Evolutionary conservation across 75 land plant species (phyloP).

Genomic region (Selaginella moellendorffii): DNA sequence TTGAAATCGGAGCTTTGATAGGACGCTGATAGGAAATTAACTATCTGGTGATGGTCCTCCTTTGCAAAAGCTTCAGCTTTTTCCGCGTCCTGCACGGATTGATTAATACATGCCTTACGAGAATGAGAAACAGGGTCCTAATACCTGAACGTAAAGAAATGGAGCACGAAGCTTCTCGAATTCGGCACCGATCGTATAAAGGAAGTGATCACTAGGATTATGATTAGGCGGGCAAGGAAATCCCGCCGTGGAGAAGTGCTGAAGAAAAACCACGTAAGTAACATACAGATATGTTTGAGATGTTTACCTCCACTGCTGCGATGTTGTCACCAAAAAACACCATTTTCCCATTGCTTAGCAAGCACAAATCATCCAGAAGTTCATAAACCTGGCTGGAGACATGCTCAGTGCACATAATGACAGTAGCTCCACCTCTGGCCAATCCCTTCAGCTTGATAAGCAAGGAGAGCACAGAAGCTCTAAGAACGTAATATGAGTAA

Average conservation of each 20-base stretch:
- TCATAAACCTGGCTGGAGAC: background rate
- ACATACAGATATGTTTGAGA: background rate
- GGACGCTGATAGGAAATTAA: background rate
- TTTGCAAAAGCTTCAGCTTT: too few relatives aligned
- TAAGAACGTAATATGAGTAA: too few relatives aligned
- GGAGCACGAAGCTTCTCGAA: too few relatives aligned
- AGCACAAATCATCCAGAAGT: conserved; percentile 7
- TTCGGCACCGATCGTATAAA: conserved; percentile 6
- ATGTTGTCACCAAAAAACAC: conserved; percentile 7
- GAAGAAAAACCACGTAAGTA: background rate
- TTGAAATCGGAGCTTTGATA: conserved; percentile 5
- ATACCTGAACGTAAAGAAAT: background rate
- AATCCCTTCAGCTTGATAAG: conserved; percentile 8
- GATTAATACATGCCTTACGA: too few relatives aligned
- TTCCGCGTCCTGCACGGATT: too few relatives aligned
- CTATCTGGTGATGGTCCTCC: background rate
- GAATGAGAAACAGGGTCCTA: too few relatives aligned
- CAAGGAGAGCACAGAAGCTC: conserved; percentile 3
- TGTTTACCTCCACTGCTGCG: conserved; percentile 5
- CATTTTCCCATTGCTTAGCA: conserved; percentile 6
- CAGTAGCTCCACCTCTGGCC: conserved; percentile 10
- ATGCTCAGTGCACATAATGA: conserved; percentile 1
- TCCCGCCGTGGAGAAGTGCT: conserved; percentile 4
- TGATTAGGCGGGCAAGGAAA: conserved; percentile 5
- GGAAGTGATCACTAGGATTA: conserved; percentile 4